Conservation (phyloP, 192 early-diverging fungal species). For the Rhizophagus prolifer region DNA sequence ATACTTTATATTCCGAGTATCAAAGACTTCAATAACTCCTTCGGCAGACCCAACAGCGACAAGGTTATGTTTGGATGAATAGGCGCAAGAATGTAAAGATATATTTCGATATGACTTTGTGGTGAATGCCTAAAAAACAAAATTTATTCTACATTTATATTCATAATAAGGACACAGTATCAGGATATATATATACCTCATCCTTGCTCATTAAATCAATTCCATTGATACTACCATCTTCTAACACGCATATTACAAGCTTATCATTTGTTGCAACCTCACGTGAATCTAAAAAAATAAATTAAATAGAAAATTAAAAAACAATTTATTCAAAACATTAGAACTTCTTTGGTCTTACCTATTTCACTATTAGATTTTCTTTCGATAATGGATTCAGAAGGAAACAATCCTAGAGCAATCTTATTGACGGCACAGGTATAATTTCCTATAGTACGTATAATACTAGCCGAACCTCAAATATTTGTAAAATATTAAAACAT, state of each 20-base stretch:
- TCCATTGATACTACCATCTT: slow-evolving; percentile 41
- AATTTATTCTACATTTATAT: not conserved
- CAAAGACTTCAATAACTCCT: slow-evolving; percentile 49
- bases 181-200: slow-evolving; percentile 37
- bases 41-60: slow-evolving; percentile 42
- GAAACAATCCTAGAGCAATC: slow-evolving; percentile 33
- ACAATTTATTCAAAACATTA: not conserved
- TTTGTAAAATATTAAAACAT: not conserved
- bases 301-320: not conserved
- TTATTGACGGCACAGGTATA: slow-evolving; percentile 36
- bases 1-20: slow-evolving; percentile 45
- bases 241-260: slow-evolving; percentile 41
- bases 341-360: slow-evolving; percentile 27
- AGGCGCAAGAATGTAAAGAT: slow-evolving; percentile 38
- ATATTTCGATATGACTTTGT: slow-evolving; percentile 34
- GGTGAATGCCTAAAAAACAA: slow-evolving; percentile 39
- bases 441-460: slow-evolving; percentile 40
- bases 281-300: slow-evolving; percentile 35
- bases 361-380: not conserved
- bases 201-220: slow-evolving; percentile 49
- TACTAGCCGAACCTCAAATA: slow-evolving; percentile 40
- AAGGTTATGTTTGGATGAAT: slow-evolving; percentile 35
- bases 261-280: slow-evolving; percentile 51
- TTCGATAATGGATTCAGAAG: not conserved
- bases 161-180: not conserved